Evolutionary conservation across 176 grass and related monocot genomes (phyloP), one percentile per base, ranked within the genome.

Genomic region (Pharus latifolius): DNA sequence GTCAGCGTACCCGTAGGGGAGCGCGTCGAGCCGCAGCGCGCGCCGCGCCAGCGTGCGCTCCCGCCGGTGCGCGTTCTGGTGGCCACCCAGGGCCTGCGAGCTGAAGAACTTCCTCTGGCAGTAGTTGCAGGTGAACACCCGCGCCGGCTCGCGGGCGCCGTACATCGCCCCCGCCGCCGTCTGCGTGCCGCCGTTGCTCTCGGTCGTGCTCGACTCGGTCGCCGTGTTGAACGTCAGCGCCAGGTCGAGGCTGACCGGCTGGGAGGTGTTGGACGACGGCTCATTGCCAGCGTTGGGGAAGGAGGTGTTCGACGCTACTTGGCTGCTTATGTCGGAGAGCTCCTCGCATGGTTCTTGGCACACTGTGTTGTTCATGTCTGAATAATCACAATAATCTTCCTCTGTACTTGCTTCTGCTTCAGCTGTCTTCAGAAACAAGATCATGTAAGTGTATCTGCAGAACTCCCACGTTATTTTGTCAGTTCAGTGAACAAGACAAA

Each of bases 91-190:
- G 42, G 88, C 88, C 56, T 91, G 88, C 37, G 83, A 91, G 76
- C 88, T 91, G 79, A 83, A 91, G 88, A 91, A 91, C 88, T 83
- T 91, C 51, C 88, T 69, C 83, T 83, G 83, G 83, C 88, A 91
- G 59, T 91, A 87, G 80, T 83, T 91, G 88, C 88, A 91, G 40
- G 75, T 72, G 80, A 91, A 91, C 58, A 91, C 79, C 10, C 87
- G 72, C 17, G 72, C 34, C 41, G 80, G 70, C 57, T 88, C 80
- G 26, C 75, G 62, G n/a, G 74, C 65, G 1, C 25, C 49, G 16
- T n/a, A n/a, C n/a, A n/a, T n/a, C 7, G 29, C 67, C 1, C 29
- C 29, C 35, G 25, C 17, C 1, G 37, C 20, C 3, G 65, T 29
- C 28, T 55, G 73, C 20, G 6, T 7, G 47, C 65, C 20, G 55